A percentile compares a stretch with the other conserved stretches of the same genome.
Evolutionary conservation across 2,329 filamentous ascomycete species (phyloP).

Genomic region (Pseudogymnoascus sp.): DNA sequence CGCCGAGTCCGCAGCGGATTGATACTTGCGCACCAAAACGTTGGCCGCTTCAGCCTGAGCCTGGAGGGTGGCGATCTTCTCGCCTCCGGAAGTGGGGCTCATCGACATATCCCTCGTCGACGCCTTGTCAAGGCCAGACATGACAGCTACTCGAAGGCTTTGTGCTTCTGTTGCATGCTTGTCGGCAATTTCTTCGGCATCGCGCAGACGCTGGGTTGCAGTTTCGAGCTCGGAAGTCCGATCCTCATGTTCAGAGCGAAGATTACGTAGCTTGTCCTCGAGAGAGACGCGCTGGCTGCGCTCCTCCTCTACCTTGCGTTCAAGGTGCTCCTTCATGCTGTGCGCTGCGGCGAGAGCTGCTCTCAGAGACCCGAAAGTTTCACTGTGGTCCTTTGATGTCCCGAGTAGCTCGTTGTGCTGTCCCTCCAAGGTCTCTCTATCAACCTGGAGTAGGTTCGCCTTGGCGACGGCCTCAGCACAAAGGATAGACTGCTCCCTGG

Average conservation of each 20-base stretch:
- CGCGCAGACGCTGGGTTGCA: conserved; percentile 63
- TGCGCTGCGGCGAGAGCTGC: conserved; percentile 71
- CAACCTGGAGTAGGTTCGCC: conserved; percentile 68
- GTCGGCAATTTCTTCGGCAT: conserved; percentile 81
- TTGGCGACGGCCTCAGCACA: conserved; percentile 68
- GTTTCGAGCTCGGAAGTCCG: conserved; percentile 68
- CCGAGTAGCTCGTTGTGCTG: conserved; percentile 59
- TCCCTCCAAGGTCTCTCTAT: conserved; percentile 67
- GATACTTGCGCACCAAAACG: conserved; percentile 74
- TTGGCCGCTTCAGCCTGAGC: conserved; percentile 73
- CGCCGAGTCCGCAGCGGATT: conserved; percentile 76
- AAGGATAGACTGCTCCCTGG: conserved; percentile 72
- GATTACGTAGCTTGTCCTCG: conserved; percentile 65
- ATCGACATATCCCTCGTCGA: conserved; percentile 43
- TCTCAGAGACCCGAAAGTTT: conserved; percentile 65
- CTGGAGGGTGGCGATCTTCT: conserved; percentile 66
- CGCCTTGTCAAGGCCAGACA: conserved; percentile 74
- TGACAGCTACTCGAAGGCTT: conserved; percentile 72
- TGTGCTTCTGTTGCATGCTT: conserved; percentile 81
- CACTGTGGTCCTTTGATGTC: conserved; percentile 60
- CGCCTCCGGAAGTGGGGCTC: conserved; percentile 43
- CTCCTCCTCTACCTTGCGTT: conserved; percentile 78
- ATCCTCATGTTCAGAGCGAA: conserved; percentile 77
- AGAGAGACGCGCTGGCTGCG: conserved; percentile 63
- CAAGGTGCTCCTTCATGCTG: conserved; percentile 66